Percentiles rank a stretch among this genome's conserved stretches.
These are phyloP conservation scores for Wickerhamiella azymoides DNA, from an alignment of 805 yeast genomes.

Conservation along the genomic window DNA sequence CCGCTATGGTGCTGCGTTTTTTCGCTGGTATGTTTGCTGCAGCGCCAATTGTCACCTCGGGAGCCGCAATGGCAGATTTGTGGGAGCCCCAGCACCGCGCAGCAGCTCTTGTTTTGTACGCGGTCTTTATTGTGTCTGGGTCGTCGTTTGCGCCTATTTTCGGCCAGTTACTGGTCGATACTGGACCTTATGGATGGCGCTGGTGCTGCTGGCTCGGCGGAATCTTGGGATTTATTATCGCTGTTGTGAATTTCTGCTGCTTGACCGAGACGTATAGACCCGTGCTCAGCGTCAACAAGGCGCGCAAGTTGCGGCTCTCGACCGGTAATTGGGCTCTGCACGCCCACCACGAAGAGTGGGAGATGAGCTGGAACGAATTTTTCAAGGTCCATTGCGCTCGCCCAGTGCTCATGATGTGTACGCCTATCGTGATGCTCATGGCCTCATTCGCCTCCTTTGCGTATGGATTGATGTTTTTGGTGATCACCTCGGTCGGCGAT, in stretches of 20 bases:
- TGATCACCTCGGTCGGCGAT: slow-evolving; percentile 29
- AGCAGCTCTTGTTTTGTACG: slow-evolving; percentile 36
- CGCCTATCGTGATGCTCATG: slow-evolving; percentile 31
- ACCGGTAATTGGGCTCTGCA: slow-evolving; percentile 72
- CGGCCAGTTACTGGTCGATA: slow-evolving; percentile 23
- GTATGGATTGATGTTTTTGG: slow-evolving; percentile 32
- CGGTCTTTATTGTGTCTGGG: slow-evolving; percentile 34
- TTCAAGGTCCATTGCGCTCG: slow-evolving; percentile 58
- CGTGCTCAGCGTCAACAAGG: slow-evolving; percentile 47
- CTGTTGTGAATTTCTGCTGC: slow-evolving; percentile 28
- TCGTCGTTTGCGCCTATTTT: slow-evolving; percentile 36
- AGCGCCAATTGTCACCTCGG: slow-evolving; percentile 49
- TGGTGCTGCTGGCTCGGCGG: slow-evolving; percentile 43
- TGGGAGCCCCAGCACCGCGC: slow-evolving; percentile 41
- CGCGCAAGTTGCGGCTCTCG: slow-evolving; percentile 49
- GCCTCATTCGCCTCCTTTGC: slow-evolving; percentile 32
- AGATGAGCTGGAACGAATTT: slow-evolving; percentile 54
- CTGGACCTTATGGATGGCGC: slow-evolving; percentile 41
- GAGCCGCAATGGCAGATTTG: slow-evolving; percentile 49
- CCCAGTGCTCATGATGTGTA: slow-evolving; percentile 61
- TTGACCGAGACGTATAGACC: slow-evolving; percentile 28
- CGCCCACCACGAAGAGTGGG: slow-evolving; percentile 85
- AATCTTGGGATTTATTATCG: slow-evolving; percentile 26
- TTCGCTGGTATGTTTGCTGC: slow-evolving; percentile 48
- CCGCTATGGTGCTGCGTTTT: slow-evolving; percentile 32